These are phyloP conservation scores for Talaromyces sp. DNA, from an alignment of 2,329 filamentous ascomycete genomes.

Conservation along the genomic window DNA sequence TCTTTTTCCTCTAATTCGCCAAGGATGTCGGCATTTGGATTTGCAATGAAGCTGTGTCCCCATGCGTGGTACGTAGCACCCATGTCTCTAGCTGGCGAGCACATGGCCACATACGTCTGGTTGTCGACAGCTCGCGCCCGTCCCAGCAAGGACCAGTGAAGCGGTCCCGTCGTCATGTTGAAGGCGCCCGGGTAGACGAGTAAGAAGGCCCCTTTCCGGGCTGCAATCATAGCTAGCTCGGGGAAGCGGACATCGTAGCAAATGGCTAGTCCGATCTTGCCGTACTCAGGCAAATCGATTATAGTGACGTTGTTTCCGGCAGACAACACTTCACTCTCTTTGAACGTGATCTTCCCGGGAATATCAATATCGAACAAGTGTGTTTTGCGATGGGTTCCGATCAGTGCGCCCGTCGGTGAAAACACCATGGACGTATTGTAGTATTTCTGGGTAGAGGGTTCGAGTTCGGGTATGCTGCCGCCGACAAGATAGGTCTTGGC, in stretches of 20 bases:
- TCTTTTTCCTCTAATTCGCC: conserved; percentile 73
- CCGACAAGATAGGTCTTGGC: conserved; percentile 77
- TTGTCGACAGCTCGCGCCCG: conserved; percentile 86
- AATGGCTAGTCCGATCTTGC: conserved; percentile 80
- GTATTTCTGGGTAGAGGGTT: conserved; percentile 60
- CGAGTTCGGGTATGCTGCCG: conserved; percentile 85
- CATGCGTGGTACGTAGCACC: conserved; percentile 77
- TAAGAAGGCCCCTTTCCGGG: conserved; percentile 77
- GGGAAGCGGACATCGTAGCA: conserved; percentile 98
- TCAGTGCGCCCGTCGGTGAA: conserved; percentile 66
- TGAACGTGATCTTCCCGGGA: conserved; percentile 87
- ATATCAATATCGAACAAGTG: conserved; percentile 98
- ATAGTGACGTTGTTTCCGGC: conserved; percentile 82
- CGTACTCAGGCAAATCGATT: conserved; percentile 81
- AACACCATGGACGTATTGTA: conserved; percentile 93
- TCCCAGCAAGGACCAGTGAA: conserved; percentile 86
- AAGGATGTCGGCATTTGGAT: conserved; percentile 81
- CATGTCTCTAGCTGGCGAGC: conserved; percentile 81
- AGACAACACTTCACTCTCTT: conserved; percentile 81
- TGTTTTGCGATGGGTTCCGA: conserved; percentile 88
- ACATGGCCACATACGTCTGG: conserved; percentile 88
- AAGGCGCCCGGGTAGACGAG: conserved; percentile 95
- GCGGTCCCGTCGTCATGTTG: conserved; percentile 83
- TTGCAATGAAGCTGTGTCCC: conserved; percentile 83
- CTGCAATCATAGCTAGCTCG: conserved; percentile 83